Base-by-base conservation (phyloP, 768 basidiomycete species). In the Omphalotus guepiniiformis region DNA sequence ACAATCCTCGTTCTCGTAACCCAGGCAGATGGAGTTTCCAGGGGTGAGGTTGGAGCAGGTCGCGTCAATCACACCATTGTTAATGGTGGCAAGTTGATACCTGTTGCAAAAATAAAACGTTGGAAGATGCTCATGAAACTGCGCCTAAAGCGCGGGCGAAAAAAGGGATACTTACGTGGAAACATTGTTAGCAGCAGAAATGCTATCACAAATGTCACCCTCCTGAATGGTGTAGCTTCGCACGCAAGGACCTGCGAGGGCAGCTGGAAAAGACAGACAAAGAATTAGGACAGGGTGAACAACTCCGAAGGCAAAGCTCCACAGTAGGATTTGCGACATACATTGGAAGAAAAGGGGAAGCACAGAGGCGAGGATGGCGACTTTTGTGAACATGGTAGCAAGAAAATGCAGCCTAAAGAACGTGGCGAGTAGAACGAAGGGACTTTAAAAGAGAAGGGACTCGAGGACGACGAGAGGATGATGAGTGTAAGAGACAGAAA, bases 71-170 rank as follows among this genome's bases (percentile, higher is more conserved):
- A 55, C 53, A 40, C 52, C 64, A 0, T 66, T 47, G 69, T 90
- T 89, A 51, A 80, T 67, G 35, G 73, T 70, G 3, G 83, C 80
- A 43, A 91, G 79, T 64, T 91, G 88, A 69, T 82, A 90, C 11
- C 87, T 90, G 46, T 21, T 25, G n/a, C n/a, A n/a, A n/a, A 18
- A 15, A 9, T 22, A 15, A 11, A 7, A 7, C 21, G 8, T 21
- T 22, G 37, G 15, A 42, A 48, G 16, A 23, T 28, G 50, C 23
- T 23, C 18, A 42, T 36, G 27, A 53, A 23, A 54, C 28, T 22
- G 16, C 4, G 26, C 30, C 40, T 46, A 39, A 42, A 18, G 29
- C 29, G 15, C 16, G n/a, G 19, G 27, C 21, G 19, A 36, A 23
- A 41, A 26, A 22, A 45, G 21, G 35, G n/a, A n/a, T 29, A 66